phyloP scores from a whole-genome alignment of 345 rosid genomes.

The Populus simonii region DNA sequence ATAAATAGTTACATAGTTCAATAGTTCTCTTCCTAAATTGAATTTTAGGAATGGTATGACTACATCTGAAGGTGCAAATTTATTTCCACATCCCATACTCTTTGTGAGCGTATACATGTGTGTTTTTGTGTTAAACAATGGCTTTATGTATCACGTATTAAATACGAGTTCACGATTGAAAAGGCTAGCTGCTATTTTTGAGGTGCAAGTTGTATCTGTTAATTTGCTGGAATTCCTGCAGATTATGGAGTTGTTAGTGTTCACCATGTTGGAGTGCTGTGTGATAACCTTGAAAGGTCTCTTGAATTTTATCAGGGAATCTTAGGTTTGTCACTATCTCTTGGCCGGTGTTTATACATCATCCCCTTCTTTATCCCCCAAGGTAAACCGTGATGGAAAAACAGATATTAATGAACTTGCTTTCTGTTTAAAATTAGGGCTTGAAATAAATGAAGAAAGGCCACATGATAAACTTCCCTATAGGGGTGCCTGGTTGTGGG shows the following conservation, averaged over 20 bases:
- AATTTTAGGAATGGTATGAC: neutral
- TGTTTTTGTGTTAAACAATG: neutral
- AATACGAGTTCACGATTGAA: neutral
- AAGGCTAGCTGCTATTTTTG: neutral
- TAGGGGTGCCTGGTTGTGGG: conserved; percentile 96
- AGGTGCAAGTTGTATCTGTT: neutral
- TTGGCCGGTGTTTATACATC: neutral
- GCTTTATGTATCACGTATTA: neutral
- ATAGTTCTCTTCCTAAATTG: too few relatives aligned
- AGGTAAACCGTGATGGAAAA: neutral
- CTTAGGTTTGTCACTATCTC: conserved; percentile 39
- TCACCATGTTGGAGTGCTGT: conserved; percentile 88
- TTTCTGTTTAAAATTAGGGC: conserved; percentile 42
- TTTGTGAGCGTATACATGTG: neutral
- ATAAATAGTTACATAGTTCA: too few relatives aligned
- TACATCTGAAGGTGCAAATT: neutral
- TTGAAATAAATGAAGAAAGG: conserved; percentile 88
- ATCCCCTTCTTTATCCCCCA: neutral
- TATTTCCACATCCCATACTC: neutral
- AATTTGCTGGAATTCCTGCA: conserved; percentile 26
- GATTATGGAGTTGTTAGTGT: conserved; percentile 80
- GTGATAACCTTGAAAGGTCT: conserved; percentile 79
- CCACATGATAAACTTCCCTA: conserved; percentile 92
- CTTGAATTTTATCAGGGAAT: conserved; percentile 80
- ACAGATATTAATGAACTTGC: conserved; percentile 5